Percentiles rank a stretch among this genome's conserved stretches.
Conservation (phyloP, 106 monocot genomes). For the Hemerocallis citrina region DNA sequence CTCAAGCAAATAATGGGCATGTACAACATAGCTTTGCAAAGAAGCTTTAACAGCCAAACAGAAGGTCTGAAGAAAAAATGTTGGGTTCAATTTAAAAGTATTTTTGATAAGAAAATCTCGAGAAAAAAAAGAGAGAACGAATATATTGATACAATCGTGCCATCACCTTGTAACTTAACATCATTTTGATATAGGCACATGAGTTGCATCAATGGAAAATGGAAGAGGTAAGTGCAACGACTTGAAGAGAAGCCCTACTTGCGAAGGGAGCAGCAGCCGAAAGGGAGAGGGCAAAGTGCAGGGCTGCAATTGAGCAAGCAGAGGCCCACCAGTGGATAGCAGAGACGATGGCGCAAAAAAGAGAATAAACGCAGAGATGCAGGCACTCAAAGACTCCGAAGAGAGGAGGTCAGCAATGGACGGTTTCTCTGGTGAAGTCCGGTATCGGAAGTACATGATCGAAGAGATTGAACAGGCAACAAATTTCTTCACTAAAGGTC, state of each 20-base stretch:
- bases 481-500: background rate
- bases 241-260: constrained; percentile 12
- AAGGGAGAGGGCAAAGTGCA: constrained; percentile 17
- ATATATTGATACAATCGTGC: too few species aligned
- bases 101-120: too few species aligned
- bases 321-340: constrained; percentile 21
- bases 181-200: constrained; percentile 1
- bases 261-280: constrained; percentile 16
- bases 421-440: background rate
- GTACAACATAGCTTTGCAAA: constrained; percentile 41
- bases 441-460: constrained; percentile 19
- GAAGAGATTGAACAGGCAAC: constrained; percentile 25
- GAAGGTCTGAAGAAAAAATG: constrained; percentile 16
- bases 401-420: constrained; percentile 10
- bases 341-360: constrained; percentile 23
- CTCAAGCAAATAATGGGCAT: constrained; percentile 49
- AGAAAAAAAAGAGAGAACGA: too few species aligned
- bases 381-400: constrained; percentile 5
- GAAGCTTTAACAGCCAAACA: constrained; percentile 39
- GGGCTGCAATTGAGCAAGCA: constrained; percentile 17
- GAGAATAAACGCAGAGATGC: constrained; percentile 13
- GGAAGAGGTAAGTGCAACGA: constrained; percentile 31
- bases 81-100: too few species aligned
- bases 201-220: constrained; percentile 25
- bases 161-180: too few species aligned